phyloP scores from a whole-genome alignment of 768 basidiomycete genomes.

The Lyophyllum shimeji region DNA sequence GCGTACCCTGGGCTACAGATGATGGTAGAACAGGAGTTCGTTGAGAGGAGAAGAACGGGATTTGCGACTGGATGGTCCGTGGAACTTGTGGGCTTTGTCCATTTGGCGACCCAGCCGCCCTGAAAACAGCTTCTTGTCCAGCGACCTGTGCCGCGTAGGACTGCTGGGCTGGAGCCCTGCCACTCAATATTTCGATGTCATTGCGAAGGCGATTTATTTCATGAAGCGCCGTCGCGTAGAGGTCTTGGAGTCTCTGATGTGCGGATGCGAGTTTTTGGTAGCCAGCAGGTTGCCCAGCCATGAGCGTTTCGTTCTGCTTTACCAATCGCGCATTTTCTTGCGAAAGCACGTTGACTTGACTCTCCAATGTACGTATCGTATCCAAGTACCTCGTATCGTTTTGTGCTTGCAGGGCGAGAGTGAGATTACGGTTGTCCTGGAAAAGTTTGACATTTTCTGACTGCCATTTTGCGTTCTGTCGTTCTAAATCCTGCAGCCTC shows the following conservation, averaged over 20 bases:
- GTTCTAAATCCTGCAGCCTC: slow-evolving; percentile 34
- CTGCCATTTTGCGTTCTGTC: slow-evolving; percentile 29
- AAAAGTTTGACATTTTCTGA: slow-evolving; percentile 37
- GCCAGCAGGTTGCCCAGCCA: slow-evolving; percentile 10
- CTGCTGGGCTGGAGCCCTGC: slow-evolving; percentile 4
- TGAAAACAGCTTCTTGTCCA: not conserved
- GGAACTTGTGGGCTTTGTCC: not conserved
- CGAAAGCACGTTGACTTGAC: slow-evolving; percentile 19
- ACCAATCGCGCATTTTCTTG: slow-evolving; percentile 18
- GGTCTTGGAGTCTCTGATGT: slow-evolving; percentile 11
- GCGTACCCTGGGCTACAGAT: not conserved
- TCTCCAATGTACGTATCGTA: slow-evolving; percentile 21
- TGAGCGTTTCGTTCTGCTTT: slow-evolving; percentile 17
- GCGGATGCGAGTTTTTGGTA: slow-evolving; percentile 22
- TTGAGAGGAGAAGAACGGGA: not conserved
- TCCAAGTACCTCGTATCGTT: slow-evolving; percentile 21
- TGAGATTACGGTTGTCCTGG: slow-evolving; percentile 37
- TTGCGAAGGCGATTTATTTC: slow-evolving; percentile 21
- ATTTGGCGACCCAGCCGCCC: not conserved
- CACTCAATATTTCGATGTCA: slow-evolving; percentile 3
- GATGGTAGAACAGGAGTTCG: not conserved
- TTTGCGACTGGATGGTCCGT: not conserved
- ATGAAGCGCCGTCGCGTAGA: slow-evolving; percentile 16
- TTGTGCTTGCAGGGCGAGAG: slow-evolving; percentile 19
- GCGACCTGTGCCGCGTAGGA: not conserved